Percentiles rank a stretch among this genome's conserved stretches.
These are phyloP conservation scores for Holtermanniella nyarrowii DNA, from an alignment of 768 basidiomycete species.

Conservation along the genomic window DNA sequence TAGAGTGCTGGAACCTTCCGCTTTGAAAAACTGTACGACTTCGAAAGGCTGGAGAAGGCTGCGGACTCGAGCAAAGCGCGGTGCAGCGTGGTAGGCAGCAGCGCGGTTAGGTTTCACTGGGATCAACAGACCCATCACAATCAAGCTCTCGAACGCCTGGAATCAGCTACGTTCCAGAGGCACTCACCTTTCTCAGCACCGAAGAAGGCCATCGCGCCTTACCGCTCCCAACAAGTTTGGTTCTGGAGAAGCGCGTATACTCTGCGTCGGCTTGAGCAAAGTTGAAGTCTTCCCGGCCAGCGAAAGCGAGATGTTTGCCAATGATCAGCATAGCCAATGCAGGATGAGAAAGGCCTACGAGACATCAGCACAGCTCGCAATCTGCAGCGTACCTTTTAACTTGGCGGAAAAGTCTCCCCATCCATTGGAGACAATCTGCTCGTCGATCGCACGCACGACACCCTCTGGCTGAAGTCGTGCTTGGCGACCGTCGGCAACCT, in stretches of 20 bases:
- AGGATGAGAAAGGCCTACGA: constrained; percentile 70
- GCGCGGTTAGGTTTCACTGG: constrained; percentile 47
- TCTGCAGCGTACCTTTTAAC: constrained; percentile 20
- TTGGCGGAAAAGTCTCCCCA: constrained; percentile 32
- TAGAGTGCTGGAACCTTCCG: constrained; percentile 29
- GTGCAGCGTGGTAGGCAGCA: constrained; percentile 44
- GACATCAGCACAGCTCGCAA: constrained; percentile 1
- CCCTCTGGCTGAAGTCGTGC: constrained; percentile 9
- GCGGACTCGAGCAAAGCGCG: constrained; percentile 66
- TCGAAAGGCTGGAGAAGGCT: constrained; percentile 56
- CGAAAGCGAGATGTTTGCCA: constrained; percentile 62
- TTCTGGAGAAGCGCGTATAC: constrained; percentile 53
- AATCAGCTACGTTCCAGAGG: constrained; percentile 55
- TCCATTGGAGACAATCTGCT: constrained; percentile 28
- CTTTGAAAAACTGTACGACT: constrained; percentile 44
- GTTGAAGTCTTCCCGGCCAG: constrained; percentile 69
- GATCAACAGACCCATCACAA: constrained; percentile 52
- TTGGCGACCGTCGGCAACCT: constrained; percentile 6
- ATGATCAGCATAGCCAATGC: constrained; percentile 73
- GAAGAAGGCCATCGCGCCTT: constrained; percentile 29
- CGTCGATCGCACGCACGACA: neutral
- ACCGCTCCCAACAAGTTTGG: constrained; percentile 38
- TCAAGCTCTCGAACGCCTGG: constrained; percentile 69
- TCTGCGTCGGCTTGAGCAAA: constrained; percentile 80
- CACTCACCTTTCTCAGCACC: constrained; percentile 49